phyloP scores from a whole-genome alignment of 2,329 filamentous ascomycete genomes.

The Penicillium sp. region DNA sequence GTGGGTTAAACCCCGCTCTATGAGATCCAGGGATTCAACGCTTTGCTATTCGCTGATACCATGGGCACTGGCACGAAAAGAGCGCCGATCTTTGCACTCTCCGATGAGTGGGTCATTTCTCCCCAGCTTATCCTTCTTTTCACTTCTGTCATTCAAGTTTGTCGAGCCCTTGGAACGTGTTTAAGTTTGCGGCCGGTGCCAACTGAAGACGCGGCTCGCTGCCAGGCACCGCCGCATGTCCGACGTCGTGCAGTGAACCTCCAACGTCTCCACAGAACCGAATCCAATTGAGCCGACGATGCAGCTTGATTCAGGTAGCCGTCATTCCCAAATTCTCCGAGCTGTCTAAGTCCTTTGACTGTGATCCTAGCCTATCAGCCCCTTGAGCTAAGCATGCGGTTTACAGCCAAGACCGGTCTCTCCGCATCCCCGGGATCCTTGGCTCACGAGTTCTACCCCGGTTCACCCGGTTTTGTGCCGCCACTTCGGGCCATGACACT shows the following conservation, averaged over 20 bases:
- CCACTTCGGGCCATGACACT: neutral
- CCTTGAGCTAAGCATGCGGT: neutral
- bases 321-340: neutral
- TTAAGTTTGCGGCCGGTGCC: neutral
- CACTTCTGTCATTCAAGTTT: neutral
- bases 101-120: neutral
- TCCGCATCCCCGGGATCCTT: neutral
- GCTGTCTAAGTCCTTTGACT: neutral
- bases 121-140: neutral
- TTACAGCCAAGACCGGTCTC: neutral
- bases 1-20: neutral
- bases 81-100: neutral
- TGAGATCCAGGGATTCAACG: neutral
- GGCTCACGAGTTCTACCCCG: neutral
- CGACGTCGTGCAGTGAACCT: neutral
- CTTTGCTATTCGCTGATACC: neutral
- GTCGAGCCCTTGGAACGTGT: neutral
- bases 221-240: neutral
- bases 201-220: neutral
- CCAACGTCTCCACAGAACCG: neutral
- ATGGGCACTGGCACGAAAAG: neutral
- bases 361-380: neutral
- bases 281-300: neutral
- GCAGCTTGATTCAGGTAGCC: constrained; percentile 4
- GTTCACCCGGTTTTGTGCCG: neutral